phyloP scores from a whole-genome alignment of 495 filamentous ascomycete genomes.

The Viridothelium virens region DNA sequence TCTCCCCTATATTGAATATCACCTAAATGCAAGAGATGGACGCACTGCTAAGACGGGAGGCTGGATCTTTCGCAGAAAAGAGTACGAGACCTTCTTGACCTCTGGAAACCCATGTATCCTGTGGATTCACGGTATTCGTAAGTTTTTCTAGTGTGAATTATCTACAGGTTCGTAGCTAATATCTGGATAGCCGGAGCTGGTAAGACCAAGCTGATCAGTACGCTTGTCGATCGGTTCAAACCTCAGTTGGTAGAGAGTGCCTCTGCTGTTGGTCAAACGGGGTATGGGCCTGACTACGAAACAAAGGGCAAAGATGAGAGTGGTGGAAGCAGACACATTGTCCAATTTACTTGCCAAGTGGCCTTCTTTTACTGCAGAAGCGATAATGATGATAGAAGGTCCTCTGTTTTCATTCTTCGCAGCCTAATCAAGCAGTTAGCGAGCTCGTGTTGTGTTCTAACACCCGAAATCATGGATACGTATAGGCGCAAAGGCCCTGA shows the following conservation, averaged over 20 bases:
- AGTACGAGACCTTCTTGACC: background rate
- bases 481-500: background rate
- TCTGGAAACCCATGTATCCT: background rate
- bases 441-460: background rate
- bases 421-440: background rate
- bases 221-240: background rate
- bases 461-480: background rate
- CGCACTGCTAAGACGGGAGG: background rate
- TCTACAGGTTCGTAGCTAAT: background rate
- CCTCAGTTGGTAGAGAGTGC: background rate
- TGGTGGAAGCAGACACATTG: background rate
- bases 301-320: background rate
- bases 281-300: background rate
- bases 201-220: background rate
- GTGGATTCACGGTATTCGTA: background rate
- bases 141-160: background rate
- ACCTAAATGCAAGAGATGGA: background rate
- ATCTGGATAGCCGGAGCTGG: background rate
- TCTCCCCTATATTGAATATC: background rate
- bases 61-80: background rate
- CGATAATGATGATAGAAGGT: background rate
- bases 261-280: background rate
- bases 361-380: background rate
- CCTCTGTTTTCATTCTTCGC: background rate
- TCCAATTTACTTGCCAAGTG: background rate